Base-by-base conservation (phyloP, 768 basidiomycete species). In the Boletus barrowsii region DNA sequence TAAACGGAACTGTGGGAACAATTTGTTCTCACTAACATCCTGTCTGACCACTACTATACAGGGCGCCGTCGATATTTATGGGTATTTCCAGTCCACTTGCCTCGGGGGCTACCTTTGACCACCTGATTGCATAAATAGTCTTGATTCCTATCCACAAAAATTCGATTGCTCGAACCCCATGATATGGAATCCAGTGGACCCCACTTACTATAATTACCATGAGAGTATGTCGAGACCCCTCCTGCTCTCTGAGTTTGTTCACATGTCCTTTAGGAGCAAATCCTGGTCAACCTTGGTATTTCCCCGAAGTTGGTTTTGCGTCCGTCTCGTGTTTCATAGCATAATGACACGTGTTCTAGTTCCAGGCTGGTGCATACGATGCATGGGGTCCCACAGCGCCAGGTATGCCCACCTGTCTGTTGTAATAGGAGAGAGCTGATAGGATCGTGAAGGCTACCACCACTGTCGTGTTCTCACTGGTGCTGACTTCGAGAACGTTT, bases 81-180 rank as follows among this genome's bases (percentile, higher is more conserved):
- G 88, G 84, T 84, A 72, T 63, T 52, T 44, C 13, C 22, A 30
- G 10, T 17, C n/a, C 40, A 3, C 32, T 18, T 41, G 8, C 15
- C 30, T 22, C 24, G 11, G 10, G 14, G 13, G 7, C 20, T 40
- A 37, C 13, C 1, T 20, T 48, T 54, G 46, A 57, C 22, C 29
- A 44, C 30, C 52, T 44, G 2, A 30, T 39, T 29, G n/a, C 29
- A 54, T 36, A 49, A 3, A 36, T 53, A 81, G 81, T 15, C 62
- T 84, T 54, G 90, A 90, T 62, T 78, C 81, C 0, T 91, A 91
- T 56, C 88, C 88, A 1, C 88, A 91, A 74, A 75, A 79, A 0
- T 92, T 90, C 61, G 90, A 93, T 62, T 93, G 90, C 65, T 88
- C 88, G 0, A 79, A 87, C 56, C 88, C 90, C 3, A 73, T 74